A percentile compares a stretch with the other conserved stretches of the same genome.
These are phyloP conservation scores for Populus deltoides DNA, from an alignment of 345 rosid genomes.

Conservation along the genomic window DNA sequence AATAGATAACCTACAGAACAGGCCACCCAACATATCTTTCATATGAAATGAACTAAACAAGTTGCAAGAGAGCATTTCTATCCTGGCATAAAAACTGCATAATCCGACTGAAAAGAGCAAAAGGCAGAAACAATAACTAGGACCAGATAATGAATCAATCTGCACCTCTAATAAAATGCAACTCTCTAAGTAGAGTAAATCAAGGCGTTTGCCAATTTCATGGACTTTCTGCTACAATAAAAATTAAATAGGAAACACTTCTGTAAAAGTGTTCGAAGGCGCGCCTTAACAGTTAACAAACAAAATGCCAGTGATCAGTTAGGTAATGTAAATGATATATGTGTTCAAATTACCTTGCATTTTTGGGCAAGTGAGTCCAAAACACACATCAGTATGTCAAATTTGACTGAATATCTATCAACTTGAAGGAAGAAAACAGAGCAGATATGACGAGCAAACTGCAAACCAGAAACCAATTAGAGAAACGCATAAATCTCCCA, in stretches of 20 bases:
- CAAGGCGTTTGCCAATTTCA: not conserved
- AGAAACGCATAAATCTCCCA: not conserved
- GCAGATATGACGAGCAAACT: slow-evolving; percentile 69
- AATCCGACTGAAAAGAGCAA: not conserved
- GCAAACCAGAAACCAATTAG: slow-evolving; percentile 26
- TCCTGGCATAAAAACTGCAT: not conserved
- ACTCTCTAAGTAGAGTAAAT: not conserved
- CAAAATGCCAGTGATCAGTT: not conserved
- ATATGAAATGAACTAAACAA: not conserved
- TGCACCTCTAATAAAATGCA: not conserved
- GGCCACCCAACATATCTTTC: not conserved
- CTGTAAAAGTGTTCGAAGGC: not conserved
- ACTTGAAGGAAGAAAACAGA: slow-evolving; percentile 46
- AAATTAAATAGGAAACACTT: not conserved
- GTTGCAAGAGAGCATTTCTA: not conserved
- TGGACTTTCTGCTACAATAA: not conserved
- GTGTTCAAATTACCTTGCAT: slow-evolving; percentile 50
- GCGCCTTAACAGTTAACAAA: not conserved
- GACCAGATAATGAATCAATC: not conserved
- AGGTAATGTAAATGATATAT: not conserved
- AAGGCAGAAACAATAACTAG: not conserved
- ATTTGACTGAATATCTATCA: slow-evolving; percentile 24
- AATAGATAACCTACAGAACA: not conserved
- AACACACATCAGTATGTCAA: slow-evolving; percentile 38
- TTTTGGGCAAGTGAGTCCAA: slow-evolving; percentile 42